Evolutionary conservation across 164 flowering plant species (phyloP), one percentile per base, ranked within the genome.

Genomic region (Malania oleifera): DNA sequence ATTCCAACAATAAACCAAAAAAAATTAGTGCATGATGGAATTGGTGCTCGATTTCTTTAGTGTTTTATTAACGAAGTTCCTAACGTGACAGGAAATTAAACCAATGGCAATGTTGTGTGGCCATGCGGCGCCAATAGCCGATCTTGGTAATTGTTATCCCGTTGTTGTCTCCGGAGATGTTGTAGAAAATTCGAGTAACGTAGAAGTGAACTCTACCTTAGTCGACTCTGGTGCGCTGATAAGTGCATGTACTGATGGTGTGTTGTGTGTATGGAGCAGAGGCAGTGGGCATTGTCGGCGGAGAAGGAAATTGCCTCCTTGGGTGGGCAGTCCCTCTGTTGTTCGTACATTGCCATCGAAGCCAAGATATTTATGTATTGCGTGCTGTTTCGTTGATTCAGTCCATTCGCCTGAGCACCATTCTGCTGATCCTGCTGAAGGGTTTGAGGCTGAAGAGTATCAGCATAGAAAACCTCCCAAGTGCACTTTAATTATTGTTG

Each of bases 181-280:
- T 38, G 52, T 26, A 5, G 72, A 72, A 24, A 23, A 60, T 53
- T 60, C 64, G 14, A 67, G 69, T 75, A 52, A 73, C 66, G 70
- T 41, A 46, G 70, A 5, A 17, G 62, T 9, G 20, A 60, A 54
- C 44, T 71, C 76, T 52, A 35, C 35, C 17, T 63, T 81, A 34
- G 44, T 64, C 63, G 66, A 63, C 65, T 64, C 28, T 70, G 82
- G 75, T 59, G 82, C 93, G 2, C 67, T 95, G 47, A 59, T 91
- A 19, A 95, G 99, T 78, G 96, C 76, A 24, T 88, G 97, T 71
- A 70, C 75, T 52, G 99, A 95, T 77, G 96, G 97, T 56, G 83
- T 91, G 46, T 61, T 95, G 73, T 95, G 99, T 60, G 71, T 89
- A 6, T 95, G 99, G 99, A 91, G 93, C 74, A 82, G 96, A 72